phyloP scores from a whole-genome alignment of 2,329 filamentous ascomycete species.

The Ascochyta clinopodiicola region DNA sequence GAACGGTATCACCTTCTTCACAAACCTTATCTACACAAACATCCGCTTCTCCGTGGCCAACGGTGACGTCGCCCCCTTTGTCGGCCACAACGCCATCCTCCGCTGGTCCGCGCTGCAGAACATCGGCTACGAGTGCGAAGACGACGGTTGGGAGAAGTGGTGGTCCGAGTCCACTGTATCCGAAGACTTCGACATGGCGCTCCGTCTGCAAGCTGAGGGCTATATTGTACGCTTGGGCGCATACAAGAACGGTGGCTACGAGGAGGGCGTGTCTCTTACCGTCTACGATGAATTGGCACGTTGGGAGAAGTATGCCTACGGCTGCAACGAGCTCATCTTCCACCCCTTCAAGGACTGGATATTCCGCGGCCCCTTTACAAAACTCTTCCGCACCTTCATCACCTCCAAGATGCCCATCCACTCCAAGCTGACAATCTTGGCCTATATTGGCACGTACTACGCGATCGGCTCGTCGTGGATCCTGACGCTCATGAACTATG shows the following conservation, averaged over 20 bases:
- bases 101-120: conserved; percentile 71
- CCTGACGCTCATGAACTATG: conserved; percentile 73
- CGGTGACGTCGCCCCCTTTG: conserved; percentile 76
- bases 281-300: conserved; percentile 75
- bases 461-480: conserved; percentile 72
- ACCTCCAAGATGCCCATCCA: conserved; percentile 67
- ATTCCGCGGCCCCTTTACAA: conserved; percentile 68
- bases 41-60: conserved; percentile 74
- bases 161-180: conserved; percentile 80
- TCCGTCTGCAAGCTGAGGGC: conserved; percentile 72
- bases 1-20: conserved; percentile 79
- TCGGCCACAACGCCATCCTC: conserved; percentile 78
- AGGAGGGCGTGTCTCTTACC: conserved; percentile 75
- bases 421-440: conserved; percentile 74
- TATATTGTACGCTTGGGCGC: conserved; percentile 73
- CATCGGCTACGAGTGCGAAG: conserved; percentile 53
- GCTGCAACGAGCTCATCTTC: conserved; percentile 74
- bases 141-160: conserved; percentile 65
- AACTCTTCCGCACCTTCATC: conserved; percentile 67
- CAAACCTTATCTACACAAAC: conserved; percentile 76
- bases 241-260: conserved; percentile 73
- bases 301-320: conserved; percentile 76
- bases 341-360: conserved; percentile 69
- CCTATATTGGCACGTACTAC: conserved; percentile 75
- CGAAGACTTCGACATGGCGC: conserved; percentile 78